Conservation (phyloP, 176 grass and related monocot species). For the Tillandsia leiboldiana region DNA sequence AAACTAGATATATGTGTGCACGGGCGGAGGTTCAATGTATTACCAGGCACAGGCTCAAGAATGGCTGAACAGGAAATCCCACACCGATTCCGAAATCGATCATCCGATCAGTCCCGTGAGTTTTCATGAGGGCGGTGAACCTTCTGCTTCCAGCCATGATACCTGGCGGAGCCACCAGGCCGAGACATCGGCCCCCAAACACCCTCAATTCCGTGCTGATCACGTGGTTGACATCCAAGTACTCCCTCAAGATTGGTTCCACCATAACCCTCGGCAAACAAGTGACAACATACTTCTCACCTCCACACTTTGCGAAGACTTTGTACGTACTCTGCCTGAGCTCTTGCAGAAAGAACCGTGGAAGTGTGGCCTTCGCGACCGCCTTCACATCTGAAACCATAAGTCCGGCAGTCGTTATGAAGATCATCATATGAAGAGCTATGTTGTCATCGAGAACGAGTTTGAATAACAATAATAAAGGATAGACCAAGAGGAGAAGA, state of each 20-base stretch:
- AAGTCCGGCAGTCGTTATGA: conserved; percentile 40
- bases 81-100: conserved; percentile 33
- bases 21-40: no score
- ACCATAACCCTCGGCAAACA: conserved; percentile 33
- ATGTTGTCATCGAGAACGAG: not conserved
- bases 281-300: conserved; percentile 33
- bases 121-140: conserved; percentile 10
- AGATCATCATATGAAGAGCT: conserved; percentile 35
- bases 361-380: conserved; percentile 34
- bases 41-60: conserved; percentile 37
- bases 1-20: no score
- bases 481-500: conserved; percentile 27
- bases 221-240: conserved; percentile 28
- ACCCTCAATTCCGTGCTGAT: conserved; percentile 31
- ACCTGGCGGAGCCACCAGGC: conserved; percentile 7
- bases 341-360: conserved; percentile 44
- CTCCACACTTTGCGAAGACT: conserved; percentile 2
- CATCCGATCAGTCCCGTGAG: conserved; percentile 12
- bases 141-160: not conserved
- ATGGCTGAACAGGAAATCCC: conserved; percentile 7
- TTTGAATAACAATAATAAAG: conserved; percentile 22
- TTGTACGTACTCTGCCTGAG: conserved; percentile 20
- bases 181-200: conserved; percentile 13
- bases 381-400: conserved; percentile 16
- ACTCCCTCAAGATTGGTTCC: conserved; percentile 50